Evolutionary conservation across 768 basidiomycete genomes (phyloP).

Genomic region (Termitomyces sp.): DNA sequence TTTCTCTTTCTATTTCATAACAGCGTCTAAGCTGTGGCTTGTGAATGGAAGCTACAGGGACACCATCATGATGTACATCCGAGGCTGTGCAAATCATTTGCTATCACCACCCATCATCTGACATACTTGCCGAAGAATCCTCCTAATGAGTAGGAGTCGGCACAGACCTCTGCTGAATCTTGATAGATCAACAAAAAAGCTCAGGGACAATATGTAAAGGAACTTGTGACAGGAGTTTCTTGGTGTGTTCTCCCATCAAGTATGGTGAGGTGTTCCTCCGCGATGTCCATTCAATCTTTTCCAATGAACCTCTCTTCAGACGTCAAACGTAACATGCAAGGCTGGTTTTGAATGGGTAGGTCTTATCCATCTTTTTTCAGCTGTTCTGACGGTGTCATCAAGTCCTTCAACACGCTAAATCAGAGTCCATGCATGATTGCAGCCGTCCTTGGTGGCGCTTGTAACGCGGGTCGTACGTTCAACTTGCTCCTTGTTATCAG

Average conservation of each 20-base stretch:
- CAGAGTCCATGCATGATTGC: constrained; percentile 43
- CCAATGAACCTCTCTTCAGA: constrained; percentile 6
- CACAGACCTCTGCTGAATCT: neutral
- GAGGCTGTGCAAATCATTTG: neutral
- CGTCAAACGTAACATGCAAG: constrained; percentile 11
- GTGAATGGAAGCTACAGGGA: too few relatives aligned
- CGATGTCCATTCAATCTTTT: neutral
- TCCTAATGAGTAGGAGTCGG: neutral
- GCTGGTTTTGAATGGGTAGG: constrained; percentile 2
- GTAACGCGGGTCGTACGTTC: constrained; percentile 29
- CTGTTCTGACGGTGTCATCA: neutral
- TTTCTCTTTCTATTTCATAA: too few relatives aligned
- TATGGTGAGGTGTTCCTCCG: constrained; percentile 8
- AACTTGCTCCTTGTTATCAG: neutral
- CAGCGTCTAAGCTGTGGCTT: too few relatives aligned
- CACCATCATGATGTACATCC: too few relatives aligned
- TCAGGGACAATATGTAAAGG: constrained; percentile 2
- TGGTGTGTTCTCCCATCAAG: neutral
- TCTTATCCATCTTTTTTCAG: neutral
- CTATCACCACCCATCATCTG: too few relatives aligned
- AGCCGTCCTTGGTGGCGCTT: constrained; percentile 33
- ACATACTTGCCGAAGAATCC: neutral
- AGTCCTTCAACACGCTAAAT: constrained; percentile 32
- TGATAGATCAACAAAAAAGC: neutral
- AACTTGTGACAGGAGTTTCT: neutral